A percentile compares a stretch with the other conserved stretches of the same genome.
These are phyloP conservation scores for Fusarium piperis DNA, from an alignment of 2,329 filamentous ascomycete genomes.

Conservation along the genomic window DNA sequence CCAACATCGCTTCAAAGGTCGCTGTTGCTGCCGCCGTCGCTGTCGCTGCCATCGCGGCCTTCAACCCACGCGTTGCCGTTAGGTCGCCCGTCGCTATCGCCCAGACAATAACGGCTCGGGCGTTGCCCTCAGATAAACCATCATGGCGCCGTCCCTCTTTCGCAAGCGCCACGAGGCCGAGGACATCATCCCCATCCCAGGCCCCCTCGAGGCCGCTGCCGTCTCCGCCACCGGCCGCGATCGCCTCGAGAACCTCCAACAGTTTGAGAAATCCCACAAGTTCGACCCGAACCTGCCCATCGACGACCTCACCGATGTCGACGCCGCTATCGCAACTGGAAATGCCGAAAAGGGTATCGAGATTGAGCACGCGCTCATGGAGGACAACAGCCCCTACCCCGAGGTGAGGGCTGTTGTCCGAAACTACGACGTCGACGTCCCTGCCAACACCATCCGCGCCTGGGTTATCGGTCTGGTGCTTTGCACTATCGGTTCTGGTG, in stretches of 20 bases:
- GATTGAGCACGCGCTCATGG: conserved; percentile 66
- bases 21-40: conserved; percentile 4
- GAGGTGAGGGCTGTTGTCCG: conserved; percentile 73
- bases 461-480: conserved; percentile 71
- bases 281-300: conserved; percentile 74
- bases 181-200: conserved; percentile 55
- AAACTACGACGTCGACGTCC: conserved; percentile 71
- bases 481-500: conserved; percentile 68
- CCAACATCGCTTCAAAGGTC: conserved; percentile 13
- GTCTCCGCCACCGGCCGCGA: conserved; percentile 53
- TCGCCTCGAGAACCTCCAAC: conserved; percentile 58
- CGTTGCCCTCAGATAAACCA: conserved; percentile 6
- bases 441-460: conserved; percentile 71
- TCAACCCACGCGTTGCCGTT: conserved; percentile 31
- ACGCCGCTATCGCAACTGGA: conserved; percentile 63
- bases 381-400: conserved; percentile 74
- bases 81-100: conserved; percentile 26
- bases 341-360: conserved; percentile 66
- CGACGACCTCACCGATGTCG: conserved; percentile 68
- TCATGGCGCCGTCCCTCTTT: conserved; percentile 52
- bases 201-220: conserved; percentile 51
- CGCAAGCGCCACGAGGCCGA: conserved; percentile 58
- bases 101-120: neutral
- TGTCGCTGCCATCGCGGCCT: conserved; percentile 34
- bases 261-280: conserved; percentile 69